Evolutionary conservation across 345 rosid species (phyloP).

Genomic region (Psidium guajava): DNA sequence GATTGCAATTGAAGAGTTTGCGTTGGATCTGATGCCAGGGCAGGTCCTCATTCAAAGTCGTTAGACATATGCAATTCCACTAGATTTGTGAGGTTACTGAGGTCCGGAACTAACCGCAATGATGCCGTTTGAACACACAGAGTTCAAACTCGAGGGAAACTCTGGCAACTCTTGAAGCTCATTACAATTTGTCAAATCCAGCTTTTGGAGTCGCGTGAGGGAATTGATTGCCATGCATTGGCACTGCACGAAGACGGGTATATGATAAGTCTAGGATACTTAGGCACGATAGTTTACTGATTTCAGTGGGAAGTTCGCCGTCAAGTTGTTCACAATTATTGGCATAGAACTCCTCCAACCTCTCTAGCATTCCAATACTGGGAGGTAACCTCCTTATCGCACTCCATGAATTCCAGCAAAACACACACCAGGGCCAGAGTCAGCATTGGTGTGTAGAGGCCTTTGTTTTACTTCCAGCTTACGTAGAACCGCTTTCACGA

Average conservation of each 20-base stretch:
- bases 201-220: rapidly evolving
- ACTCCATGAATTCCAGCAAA: neutral
- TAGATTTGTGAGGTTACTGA: neutral
- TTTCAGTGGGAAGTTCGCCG: neutral
- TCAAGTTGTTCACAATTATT: neutral
- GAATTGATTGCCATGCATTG: neutral
- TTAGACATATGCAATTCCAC: rapidly evolving
- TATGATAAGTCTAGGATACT: neutral
- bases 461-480: neutral
- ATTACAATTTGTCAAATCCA: rapidly evolving
- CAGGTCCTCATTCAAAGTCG: neutral
- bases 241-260: neutral
- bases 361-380: neutral
- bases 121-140: neutral
- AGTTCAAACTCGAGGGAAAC: neutral
- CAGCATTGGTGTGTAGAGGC: neutral
- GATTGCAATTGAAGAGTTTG: neutral
- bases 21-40: neutral
- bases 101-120: neutral
- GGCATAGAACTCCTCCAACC: neutral
- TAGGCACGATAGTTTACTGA: neutral
- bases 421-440: no score
- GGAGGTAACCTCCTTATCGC: neutral
- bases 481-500: neutral
- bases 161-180: neutral